A percentile compares a stretch with the other conserved stretches of the same genome.
Evolutionary conservation across 2,329 filamentous ascomycete genomes (phyloP).

Genomic region (Epichloe glyceriae): DNA sequence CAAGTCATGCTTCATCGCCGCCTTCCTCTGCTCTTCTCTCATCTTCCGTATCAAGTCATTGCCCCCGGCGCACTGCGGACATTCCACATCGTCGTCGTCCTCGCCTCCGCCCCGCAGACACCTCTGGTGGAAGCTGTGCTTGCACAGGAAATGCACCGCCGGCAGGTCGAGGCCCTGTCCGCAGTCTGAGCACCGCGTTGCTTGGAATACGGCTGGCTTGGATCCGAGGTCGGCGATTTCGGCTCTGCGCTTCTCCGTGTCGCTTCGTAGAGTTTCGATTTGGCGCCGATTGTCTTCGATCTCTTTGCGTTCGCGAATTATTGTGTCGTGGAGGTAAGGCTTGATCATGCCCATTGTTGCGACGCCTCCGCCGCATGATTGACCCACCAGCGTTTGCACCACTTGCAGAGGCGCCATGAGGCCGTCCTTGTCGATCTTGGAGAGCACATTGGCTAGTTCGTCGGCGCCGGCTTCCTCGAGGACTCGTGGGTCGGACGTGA

Average conservation of each 20-base stretch:
- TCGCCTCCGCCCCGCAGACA: slow-evolving; percentile 47
- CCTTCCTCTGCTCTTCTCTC: slow-evolving; percentile 72
- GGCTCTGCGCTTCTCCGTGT: slow-evolving; percentile 65
- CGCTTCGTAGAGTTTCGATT: slow-evolving; percentile 69
- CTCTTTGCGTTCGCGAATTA: slow-evolving; percentile 76
- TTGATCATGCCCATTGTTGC: slow-evolving; percentile 98
- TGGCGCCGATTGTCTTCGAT: slow-evolving; percentile 69
- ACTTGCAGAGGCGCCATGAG: slow-evolving; percentile 95
- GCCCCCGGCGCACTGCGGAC: slow-evolving; percentile 69
- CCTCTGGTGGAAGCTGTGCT: slow-evolving; percentile 89
- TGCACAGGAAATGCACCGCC: slow-evolving; percentile 90
- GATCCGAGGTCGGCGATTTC: slow-evolving; percentile 66
- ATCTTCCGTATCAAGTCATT: slow-evolving; percentile 87
- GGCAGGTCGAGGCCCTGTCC: slow-evolving; percentile 69
- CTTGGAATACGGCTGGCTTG: slow-evolving; percentile 82
- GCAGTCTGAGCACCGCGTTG: slow-evolving; percentile 77
- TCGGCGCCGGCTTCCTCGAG: slow-evolving; percentile 73
- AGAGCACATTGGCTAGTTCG: slow-evolving; percentile 67
- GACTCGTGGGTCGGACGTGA: slow-evolving; percentile 71
- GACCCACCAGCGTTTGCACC: slow-evolving; percentile 75
- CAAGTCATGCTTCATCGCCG: slow-evolving; percentile 74
- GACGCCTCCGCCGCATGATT: slow-evolving; percentile 40
- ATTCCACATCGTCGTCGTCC: slow-evolving; percentile 55
- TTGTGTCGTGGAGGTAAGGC: slow-evolving; percentile 77
- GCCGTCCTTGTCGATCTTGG: slow-evolving; percentile 77